phyloP scores from a whole-genome alignment of 805 yeast species.

The Wickerhamomyces rabaulensis region DNA sequence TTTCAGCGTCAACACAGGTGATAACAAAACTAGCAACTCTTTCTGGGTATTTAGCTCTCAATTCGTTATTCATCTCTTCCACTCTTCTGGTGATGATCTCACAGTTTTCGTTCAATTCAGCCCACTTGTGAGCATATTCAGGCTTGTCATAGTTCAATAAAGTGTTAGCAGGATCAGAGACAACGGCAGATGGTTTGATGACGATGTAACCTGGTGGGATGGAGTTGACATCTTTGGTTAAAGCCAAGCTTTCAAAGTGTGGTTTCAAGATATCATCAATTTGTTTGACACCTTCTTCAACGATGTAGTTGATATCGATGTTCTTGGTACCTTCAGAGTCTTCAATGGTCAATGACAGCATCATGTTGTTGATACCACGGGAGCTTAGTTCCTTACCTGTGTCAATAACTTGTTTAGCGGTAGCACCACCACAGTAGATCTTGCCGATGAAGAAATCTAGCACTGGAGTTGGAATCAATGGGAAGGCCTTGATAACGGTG shows the following conservation, averaged over 20 bases:
- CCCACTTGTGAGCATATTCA: conserved; percentile 45
- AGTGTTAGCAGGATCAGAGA: conserved; percentile 69
- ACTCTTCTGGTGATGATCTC: conserved; percentile 54
- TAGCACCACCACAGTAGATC: conserved; percentile 89
- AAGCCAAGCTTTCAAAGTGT: conserved; percentile 46
- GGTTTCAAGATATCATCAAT: conserved; percentile 65
- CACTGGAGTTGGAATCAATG: conserved; percentile 66
- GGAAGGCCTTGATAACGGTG: conserved; percentile 59
- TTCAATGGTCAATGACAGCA: conserved; percentile 91
- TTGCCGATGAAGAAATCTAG: conserved; percentile 73
- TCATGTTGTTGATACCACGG: conserved; percentile 88
- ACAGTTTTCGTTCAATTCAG: conserved; percentile 61
- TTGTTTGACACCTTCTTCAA: conserved; percentile 59
- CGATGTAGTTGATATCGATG: conserved; percentile 52
- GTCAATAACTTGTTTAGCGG: conserved; percentile 56
- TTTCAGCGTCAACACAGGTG: conserved; percentile 88
- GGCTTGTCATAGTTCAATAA: conserved; percentile 56
- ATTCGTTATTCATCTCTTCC: conserved; percentile 43
- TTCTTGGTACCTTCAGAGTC: conserved; percentile 78
- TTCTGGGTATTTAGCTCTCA: conserved; percentile 49
- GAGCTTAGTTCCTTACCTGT: conserved; percentile 64
- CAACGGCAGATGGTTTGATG: conserved; percentile 87
- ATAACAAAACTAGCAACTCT: conserved; percentile 70
- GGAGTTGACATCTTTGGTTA: conserved; percentile 54
- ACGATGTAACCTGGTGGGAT: conserved; percentile 92